Evolutionary conservation across 1,284 basidiomycete species (phyloP).

Genomic region (Veloboletus limbatus): DNA sequence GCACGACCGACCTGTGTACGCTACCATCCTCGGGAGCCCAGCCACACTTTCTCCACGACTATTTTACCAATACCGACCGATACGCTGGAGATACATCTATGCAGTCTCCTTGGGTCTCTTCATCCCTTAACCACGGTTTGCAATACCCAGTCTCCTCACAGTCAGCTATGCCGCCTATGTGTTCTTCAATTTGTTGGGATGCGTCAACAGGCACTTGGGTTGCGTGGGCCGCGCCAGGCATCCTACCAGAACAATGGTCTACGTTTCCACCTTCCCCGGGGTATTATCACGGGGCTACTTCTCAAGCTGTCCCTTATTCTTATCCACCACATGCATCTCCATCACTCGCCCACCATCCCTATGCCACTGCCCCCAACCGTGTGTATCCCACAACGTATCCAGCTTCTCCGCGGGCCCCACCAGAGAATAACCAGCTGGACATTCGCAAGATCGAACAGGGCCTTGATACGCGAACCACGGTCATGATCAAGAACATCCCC

Average conservation of each 20-base stretch:
- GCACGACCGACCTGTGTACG: slow-evolving; percentile 29
- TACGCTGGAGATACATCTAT: slow-evolving; percentile 24
- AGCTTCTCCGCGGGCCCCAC: slow-evolving; percentile 31
- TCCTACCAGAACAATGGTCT: slow-evolving; percentile 31
- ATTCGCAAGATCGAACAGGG: slow-evolving; percentile 70
- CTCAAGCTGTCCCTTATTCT: slow-evolving; percentile 26
- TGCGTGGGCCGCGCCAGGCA: slow-evolving; percentile 29
- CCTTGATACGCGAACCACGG: slow-evolving; percentile 75
- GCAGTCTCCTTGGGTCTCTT: slow-evolving; percentile 29
- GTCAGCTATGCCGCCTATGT: slow-evolving; percentile 29
- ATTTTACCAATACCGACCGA: slow-evolving; percentile 26
- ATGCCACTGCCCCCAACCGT: slow-evolving; percentile 17
- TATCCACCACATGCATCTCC: slow-evolving; percentile 30
- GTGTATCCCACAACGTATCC: slow-evolving; percentile 27
- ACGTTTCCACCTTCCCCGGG: slow-evolving; percentile 26
- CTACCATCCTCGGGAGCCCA: slow-evolving; percentile 22
- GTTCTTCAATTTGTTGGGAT: slow-evolving; percentile 32
- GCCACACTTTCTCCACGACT: slow-evolving; percentile 28
- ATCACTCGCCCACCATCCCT: slow-evolving; percentile 23
- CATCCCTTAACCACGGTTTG: slow-evolving; percentile 27
- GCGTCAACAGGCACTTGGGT: slow-evolving; percentile 30
- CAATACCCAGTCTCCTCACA: slow-evolving; percentile 33
- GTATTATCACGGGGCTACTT: slow-evolving; percentile 29
- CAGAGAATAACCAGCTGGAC: slow-evolving; percentile 68
- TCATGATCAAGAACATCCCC: slow-evolving; percentile 88